Percentiles rank a stretch among this genome's conserved stretches.
Conservation (phyloP, 1,139 yeast species). For the Magnusiomyces tetraspermus region DNA sequence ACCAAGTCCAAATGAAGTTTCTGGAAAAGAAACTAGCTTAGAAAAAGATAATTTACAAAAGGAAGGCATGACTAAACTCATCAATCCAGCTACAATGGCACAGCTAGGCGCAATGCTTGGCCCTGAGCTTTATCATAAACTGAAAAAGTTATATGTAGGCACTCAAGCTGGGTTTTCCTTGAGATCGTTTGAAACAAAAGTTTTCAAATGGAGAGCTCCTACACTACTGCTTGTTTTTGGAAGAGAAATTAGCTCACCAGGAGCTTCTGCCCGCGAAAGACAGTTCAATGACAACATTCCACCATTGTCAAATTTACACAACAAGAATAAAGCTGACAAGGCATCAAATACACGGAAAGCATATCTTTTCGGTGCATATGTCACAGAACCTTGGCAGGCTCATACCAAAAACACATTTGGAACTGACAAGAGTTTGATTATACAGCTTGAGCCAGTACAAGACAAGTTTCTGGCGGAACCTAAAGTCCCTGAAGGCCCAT, state of each 20-base stretch:
- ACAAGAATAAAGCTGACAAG: slow-evolving; percentile 13
- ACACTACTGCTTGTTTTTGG: slow-evolving; percentile 66
- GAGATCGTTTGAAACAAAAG: slow-evolving; percentile 73
- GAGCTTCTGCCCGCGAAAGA: slow-evolving; percentile 18
- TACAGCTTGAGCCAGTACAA: slow-evolving; percentile 59
- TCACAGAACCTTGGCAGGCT: slow-evolving; percentile 65
- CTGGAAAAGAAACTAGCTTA: not conserved
- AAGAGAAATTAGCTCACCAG: slow-evolving; percentile 22
- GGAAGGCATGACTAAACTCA: slow-evolving; percentile 26
- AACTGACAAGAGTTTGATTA: slow-evolving; percentile 42
- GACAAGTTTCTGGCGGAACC: slow-evolving; percentile 40
- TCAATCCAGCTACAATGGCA: slow-evolving; percentile 38
- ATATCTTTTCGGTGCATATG: slow-evolving; percentile 46
- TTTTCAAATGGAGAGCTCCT: slow-evolving; percentile 87
- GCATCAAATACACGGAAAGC: not conserved
- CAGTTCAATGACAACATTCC: slow-evolving; percentile 22
- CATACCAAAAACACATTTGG: slow-evolving; percentile 72
- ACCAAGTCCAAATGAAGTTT: slow-evolving; percentile 4
- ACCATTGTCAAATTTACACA: slow-evolving; percentile 15
- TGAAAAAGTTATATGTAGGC: slow-evolving; percentile 63
- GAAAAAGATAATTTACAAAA: not conserved
- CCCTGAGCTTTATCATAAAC: slow-evolving; percentile 27
- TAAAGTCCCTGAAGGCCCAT: not conserved
- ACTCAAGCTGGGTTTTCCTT: slow-evolving; percentile 76
- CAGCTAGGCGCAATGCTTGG: slow-evolving; percentile 32